Percentiles rank a stretch among this genome's conserved stretches.
phyloP scores from a whole-genome alignment of 371 early-diverging fungal genomes.

The Lichtheimia ramosa region DNA sequence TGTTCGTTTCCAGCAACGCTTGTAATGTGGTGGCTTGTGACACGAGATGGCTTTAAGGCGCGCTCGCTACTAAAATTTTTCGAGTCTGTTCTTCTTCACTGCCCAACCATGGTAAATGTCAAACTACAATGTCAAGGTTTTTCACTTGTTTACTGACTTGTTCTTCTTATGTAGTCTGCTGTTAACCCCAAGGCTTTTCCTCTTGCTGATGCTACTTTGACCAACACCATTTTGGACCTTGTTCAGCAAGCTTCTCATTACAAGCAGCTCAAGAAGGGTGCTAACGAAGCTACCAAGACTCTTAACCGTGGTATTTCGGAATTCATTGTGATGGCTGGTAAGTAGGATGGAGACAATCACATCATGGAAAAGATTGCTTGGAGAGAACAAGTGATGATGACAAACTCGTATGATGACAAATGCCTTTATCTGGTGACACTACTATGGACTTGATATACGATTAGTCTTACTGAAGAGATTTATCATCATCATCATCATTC shows the following conservation, averaged over 20 bases:
- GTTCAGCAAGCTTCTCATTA: slow-evolving; percentile 97
- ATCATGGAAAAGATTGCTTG: not conserved
- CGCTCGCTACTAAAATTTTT: too few species aligned
- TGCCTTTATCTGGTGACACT: slow-evolving; percentile 16
- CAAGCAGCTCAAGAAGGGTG: slow-evolving; percentile 99
- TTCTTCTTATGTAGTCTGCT: slow-evolving; percentile 10
- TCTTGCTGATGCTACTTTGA: slow-evolving; percentile 88
- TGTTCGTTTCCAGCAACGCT: too few species aligned
- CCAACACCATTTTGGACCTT: slow-evolving; percentile 93
- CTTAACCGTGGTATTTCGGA: slow-evolving; percentile 99
- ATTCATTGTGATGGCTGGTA: slow-evolving; percentile 96
- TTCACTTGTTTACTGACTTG: too few species aligned
- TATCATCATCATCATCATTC: not conserved
- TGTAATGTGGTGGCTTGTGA: too few species aligned
- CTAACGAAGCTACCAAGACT: slow-evolving; percentile 99
- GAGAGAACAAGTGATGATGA: slow-evolving; percentile 4
- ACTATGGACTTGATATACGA: slow-evolving; percentile 17
- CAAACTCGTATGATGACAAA: slow-evolving; percentile 12
- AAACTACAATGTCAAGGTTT: too few species aligned
- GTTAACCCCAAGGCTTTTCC: slow-evolving; percentile 88
- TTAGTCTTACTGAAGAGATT: slow-evolving; percentile 28
- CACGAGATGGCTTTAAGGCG: too few species aligned
- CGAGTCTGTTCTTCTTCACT: too few species aligned
- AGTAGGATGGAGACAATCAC: slow-evolving; percentile 16
- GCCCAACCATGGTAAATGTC: too few species aligned